These are phyloP conservation scores for Chlamydomonas urium DNA, from an alignment of 139 green algal genomes.

Conservation along the genomic window DNA sequence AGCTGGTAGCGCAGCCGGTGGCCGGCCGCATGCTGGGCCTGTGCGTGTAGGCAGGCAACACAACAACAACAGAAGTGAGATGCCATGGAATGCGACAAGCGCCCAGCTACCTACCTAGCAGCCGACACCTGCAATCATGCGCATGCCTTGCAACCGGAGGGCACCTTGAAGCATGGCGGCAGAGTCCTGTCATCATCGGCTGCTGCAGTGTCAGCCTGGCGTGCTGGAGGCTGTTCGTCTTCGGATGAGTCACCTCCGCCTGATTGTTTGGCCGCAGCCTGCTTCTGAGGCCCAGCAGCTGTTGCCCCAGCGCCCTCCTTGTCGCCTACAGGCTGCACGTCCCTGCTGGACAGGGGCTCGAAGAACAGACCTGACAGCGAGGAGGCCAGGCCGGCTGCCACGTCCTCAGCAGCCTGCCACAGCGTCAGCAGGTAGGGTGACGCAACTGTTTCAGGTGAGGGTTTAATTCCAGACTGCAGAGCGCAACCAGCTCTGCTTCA, in stretches of 20 bases:
- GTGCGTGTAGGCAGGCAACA: no score
- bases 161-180: slow-evolving; percentile 43
- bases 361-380: slow-evolving; percentile 1
- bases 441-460: not conserved
- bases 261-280: no score
- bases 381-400: slow-evolving; percentile 1
- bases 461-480: no score
- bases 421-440: not conserved
- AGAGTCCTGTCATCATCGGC: slow-evolving; percentile 22
- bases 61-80: no score
- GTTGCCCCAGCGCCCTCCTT: not conserved
- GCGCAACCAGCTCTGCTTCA: no score
- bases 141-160: no score
- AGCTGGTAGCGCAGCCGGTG: no score
- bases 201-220: not conserved
- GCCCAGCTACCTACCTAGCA: no score
- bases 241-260: not conserved
- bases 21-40: no score
- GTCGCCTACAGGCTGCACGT: not conserved
- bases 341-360: not conserved
- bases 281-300: not conserved
- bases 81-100: no score
- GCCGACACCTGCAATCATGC: no score
- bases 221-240: slow-evolving; percentile 14
- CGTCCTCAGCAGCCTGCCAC: slow-evolving; percentile 16